Base-by-base conservation (phyloP, 2,329 filamentous ascomycete genomes). In the Aspergillus transmontanensis region DNA sequence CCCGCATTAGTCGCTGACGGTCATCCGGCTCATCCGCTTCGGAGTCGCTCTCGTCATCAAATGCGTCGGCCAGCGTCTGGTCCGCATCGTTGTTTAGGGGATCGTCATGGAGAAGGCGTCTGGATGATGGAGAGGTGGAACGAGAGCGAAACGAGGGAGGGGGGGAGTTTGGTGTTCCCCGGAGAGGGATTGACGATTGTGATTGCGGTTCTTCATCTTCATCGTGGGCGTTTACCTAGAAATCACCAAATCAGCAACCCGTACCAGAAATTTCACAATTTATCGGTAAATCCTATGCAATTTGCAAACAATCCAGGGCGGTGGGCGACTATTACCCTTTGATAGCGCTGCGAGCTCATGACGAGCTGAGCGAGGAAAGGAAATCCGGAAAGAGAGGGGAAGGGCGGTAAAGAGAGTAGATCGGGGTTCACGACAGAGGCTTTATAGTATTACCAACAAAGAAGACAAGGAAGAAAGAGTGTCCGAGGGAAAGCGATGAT, bases 1-100 rank as follows among this genome's bases (percentile, higher is more conserved):
- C 88, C 69, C 91, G 89, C 82, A 97, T 94, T 72, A 98, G 80
- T 68, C 94, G 88, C 79, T 95, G 92, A 70, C 93, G 87, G 78
- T 97, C 93, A 76, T 96, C 92, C 62, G 86, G 84, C 63, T 90
- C 89, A 65, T 88, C 87, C 60, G 85, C 89, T 66, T 90, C 90
- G 41, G 83, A 85, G 65, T 90, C 92, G 66, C 89, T 90, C 69
- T 90, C 91, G 73, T 90, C 88, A 75, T 93, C 94, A 77, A 99
- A 99, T 0, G 95, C 93, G 75, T 98, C 94, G 70, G 92, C 92
- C 16, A 99, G 86, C n/a, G 92, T 90, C 65, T 90, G 85, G 72
- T 97, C 89, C 64, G 93, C 90, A 63, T 86, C 82, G 69, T 79
- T 81, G 60, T 77, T 74, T 61, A 82, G 77, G 45, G 83, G 82